phyloP scores from a whole-genome alignment of 2,329 filamentous ascomycete genomes.

The Aspergillus sojae region DNA sequence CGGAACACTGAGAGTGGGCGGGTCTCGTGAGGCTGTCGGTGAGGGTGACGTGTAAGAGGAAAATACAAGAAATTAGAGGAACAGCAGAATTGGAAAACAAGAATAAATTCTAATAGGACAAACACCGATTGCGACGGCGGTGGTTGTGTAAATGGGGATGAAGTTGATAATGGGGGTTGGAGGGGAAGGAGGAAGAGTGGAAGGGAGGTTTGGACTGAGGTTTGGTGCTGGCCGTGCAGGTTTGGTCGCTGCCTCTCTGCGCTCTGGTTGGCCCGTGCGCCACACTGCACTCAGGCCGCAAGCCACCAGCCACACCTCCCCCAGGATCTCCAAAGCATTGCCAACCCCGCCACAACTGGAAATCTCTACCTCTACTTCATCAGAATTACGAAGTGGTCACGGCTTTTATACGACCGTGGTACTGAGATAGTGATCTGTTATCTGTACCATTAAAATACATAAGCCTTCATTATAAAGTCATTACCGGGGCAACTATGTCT shows the following conservation, averaged over 20 bases:
- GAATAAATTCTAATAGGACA: conserved; percentile 18
- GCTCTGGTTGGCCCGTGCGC: conserved; percentile 21
- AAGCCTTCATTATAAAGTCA: neutral
- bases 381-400: neutral
- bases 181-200: conserved; percentile 7
- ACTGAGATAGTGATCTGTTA: neutral
- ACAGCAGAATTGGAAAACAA: conserved; percentile 14
- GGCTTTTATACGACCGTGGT: neutral
- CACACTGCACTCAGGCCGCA: conserved; percentile 15
- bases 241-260: conserved; percentile 9
- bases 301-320: conserved; percentile 1
- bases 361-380: neutral
- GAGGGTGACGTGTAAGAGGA: conserved; percentile 12
- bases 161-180: conserved; percentile 7
- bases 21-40: conserved; percentile 38
- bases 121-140: conserved; percentile 2
- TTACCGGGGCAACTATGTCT: neutral
- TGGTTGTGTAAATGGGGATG: conserved; percentile 15
- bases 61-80: conserved; percentile 9
- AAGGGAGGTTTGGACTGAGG: conserved; percentile 9
- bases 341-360: conserved; percentile 8
- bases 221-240: conserved; percentile 18
- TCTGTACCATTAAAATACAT: neutral
- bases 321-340: neutral
- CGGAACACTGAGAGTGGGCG: conserved; percentile 25